Evolutionary conservation across 805 yeast species (phyloP), one percentile per base, ranked within the genome.

Genomic region (Candida sonorensis): DNA sequence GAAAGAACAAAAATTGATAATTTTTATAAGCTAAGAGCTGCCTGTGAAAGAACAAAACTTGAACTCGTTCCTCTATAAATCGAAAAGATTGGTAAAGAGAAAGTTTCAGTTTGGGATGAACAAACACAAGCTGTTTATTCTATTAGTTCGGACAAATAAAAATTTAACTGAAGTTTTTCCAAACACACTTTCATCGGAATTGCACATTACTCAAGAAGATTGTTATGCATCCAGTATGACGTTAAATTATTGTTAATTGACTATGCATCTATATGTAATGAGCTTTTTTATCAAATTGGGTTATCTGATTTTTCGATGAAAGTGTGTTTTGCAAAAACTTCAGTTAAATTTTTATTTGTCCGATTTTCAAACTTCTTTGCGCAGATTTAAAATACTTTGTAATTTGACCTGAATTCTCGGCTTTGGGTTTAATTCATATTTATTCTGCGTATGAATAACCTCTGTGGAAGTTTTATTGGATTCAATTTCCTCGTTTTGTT

Each of bases 231-330:
- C 27, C 98, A 92, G 52, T 72, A 77, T 50, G 95, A 81, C 45
- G 81, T 87, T 7, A 75, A 77, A 36, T 61, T 92, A 10, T 81
- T 71, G 50, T 57, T 92, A 16, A 75, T 90, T 13, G 96, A 90
- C 55, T 92, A 86, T 54, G 85, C 80, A 0, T 67, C 82, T 0
- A 51, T 84, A 50, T 77, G 71, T 53, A 92, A 98, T 27, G 90
- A 64, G n/a, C 95, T 81, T 10, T 81, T 78, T 14, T 90, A 61
- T 27, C 97, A 61, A 38, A 74, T 69, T 10, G 57, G 50, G 9
- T 70, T 69, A 51, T 90, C 97, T 2, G 84, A 88, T 4, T 88
- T 59, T 0, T 98, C 98, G 7, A 92, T 80, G 49, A 69, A 84
- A 0, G 80, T 73, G 30, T 81, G 72, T 34, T 81, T 74, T 7